Evolutionary conservation across 108 stramenopile species (phyloP).

Genomic region (Skeletonema potamos): DNA sequence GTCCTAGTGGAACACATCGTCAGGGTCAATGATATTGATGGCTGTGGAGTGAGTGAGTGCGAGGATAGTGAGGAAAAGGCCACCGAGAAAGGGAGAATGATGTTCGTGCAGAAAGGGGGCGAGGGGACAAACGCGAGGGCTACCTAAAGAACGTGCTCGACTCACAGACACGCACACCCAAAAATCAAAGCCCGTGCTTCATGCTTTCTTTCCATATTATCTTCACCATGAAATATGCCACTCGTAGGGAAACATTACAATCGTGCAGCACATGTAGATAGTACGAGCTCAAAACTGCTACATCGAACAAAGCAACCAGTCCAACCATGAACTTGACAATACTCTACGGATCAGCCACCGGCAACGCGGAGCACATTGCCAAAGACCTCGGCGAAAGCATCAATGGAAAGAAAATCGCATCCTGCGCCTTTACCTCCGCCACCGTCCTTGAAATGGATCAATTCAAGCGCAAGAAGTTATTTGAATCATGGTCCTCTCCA

Average conservation of each 20-base stretch:
- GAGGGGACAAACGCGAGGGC: no score
- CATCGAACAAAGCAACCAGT: not conserved
- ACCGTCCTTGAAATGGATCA: conserved; percentile 58
- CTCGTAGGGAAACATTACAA: not conserved
- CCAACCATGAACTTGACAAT: conserved; percentile 37
- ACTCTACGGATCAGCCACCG: conserved; percentile 86
- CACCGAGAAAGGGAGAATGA: no score
- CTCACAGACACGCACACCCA: no score
- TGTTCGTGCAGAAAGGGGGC: no score
- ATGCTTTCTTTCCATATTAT: not conserved
- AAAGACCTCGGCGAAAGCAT: conserved; percentile 57
- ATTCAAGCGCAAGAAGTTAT: conserved; percentile 56
- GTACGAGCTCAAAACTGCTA: not conserved
- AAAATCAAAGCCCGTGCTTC: no score
- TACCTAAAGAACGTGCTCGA: no score
- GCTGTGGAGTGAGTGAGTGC: not conserved
- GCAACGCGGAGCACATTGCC: conserved; percentile 84
- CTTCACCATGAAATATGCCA: not conserved
- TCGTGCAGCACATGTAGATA: not conserved
- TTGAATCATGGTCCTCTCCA: conserved; percentile 25
- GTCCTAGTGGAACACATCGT: not conserved
- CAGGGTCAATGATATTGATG: not conserved
- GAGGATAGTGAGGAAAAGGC: no score
- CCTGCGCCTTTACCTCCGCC: conserved; percentile 42
- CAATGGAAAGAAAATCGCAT: conserved; percentile 14